phyloP scores from a whole-genome alignment of 2,329 filamentous ascomycete species.

The Colletotrichum sp. region DNA sequence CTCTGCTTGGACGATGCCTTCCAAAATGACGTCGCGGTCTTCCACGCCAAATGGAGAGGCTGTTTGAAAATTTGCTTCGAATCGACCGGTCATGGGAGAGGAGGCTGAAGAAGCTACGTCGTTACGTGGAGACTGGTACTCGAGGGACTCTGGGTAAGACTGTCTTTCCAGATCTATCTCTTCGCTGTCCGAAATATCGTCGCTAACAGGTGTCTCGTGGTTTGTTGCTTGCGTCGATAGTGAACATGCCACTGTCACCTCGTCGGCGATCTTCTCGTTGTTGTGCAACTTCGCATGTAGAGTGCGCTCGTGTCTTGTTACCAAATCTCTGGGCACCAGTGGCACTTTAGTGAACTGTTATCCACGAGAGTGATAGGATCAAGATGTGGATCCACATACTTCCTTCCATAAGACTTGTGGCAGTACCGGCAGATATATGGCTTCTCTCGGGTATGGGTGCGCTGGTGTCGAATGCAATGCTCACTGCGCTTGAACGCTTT shows the following conservation, averaged over 20 bases:
- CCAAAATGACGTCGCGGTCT: background rate
- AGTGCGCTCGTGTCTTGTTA: background rate
- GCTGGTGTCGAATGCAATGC: background rate
- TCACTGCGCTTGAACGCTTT: background rate
- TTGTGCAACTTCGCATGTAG: background rate
- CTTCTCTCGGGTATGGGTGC: background rate
- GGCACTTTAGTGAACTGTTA: background rate
- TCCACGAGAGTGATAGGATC: background rate
- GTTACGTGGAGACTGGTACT: background rate
- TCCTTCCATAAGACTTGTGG: background rate
- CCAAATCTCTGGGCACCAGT: background rate
- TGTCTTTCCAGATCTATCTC: background rate
- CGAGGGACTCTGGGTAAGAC: background rate
- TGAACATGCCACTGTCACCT: background rate
- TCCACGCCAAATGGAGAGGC: background rate
- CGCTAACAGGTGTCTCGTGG: background rate
- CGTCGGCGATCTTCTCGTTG: background rate
- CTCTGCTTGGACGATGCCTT: background rate
- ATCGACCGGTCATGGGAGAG: background rate
- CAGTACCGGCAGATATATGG: background rate
- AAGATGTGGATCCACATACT: background rate
- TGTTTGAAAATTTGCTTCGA: background rate
- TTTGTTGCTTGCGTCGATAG: background rate
- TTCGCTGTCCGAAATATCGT: background rate
- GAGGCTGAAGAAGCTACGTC: background rate